phyloP scores from a whole-genome alignment of 2,329 filamentous ascomycete species.

The Trichocomaceae sp. region DNA sequence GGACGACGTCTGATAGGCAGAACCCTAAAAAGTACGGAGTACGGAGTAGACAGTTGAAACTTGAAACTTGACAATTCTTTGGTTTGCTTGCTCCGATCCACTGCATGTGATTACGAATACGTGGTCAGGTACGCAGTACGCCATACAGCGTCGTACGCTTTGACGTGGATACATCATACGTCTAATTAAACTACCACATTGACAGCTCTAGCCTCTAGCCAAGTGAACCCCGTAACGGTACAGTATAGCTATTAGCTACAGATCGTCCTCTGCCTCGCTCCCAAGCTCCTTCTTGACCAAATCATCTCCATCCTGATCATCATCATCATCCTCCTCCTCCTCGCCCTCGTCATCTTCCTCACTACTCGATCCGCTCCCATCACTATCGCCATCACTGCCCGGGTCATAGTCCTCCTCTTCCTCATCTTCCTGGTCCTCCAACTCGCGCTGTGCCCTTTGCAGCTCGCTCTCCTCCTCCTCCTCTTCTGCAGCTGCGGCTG shows the following conservation, averaged over 20 bases:
- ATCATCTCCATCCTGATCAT: constrained; percentile 36
- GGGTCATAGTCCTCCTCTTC: constrained; percentile 48
- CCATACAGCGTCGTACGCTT: no score
- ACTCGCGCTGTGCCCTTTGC: constrained; percentile 51
- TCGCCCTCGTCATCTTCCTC: constrained; percentile 34
- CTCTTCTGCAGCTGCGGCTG: constrained; percentile 29
- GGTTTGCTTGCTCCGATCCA: no score
- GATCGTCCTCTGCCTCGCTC: constrained; percentile 38
- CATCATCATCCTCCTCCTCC: constrained; percentile 29
- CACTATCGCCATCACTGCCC: constrained; percentile 44
- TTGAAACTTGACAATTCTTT: no score
- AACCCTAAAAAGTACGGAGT: no score
- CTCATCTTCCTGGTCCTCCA: constrained; percentile 44
- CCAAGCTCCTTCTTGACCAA: constrained; percentile 39
- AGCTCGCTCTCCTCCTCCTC: constrained; percentile 48
- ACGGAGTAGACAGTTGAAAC: no score
- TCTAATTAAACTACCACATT: no score
- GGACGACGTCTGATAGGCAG: no score
- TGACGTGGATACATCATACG: no score
- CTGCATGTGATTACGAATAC: no score
- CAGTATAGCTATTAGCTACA: not conserved
- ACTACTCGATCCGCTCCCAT: constrained; percentile 40
- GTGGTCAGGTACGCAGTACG: no score
- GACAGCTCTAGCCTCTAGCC: no score
- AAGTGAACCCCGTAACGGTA: no score